Conservation (phyloP, 2,329 filamentous ascomycete species). For the Fusarium coicis region DNA sequence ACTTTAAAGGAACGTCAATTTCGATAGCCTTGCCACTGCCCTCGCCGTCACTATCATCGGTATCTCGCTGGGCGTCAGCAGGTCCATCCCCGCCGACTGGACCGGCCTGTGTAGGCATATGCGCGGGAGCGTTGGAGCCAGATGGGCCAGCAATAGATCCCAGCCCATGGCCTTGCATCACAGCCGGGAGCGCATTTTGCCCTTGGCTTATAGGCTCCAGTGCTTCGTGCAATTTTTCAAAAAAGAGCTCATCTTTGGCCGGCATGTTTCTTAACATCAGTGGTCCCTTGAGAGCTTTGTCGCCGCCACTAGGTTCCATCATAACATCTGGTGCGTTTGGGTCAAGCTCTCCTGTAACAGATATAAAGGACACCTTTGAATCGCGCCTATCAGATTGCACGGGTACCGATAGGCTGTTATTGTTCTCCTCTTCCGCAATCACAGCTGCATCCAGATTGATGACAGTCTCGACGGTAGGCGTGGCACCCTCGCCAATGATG, state of each 20-base stretch:
- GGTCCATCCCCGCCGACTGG: slow-evolving; percentile 39
- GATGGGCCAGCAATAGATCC: slow-evolving; percentile 30
- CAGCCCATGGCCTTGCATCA: slow-evolving; percentile 48
- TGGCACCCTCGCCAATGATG: slow-evolving; percentile 43
- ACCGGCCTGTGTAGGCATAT: slow-evolving; percentile 13
- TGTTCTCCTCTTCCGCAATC: not conserved
- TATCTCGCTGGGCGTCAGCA: slow-evolving; percentile 34
- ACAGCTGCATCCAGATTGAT: slow-evolving; percentile 17
- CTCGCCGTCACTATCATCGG: slow-evolving; percentile 43
- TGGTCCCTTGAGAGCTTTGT: slow-evolving; percentile 61
- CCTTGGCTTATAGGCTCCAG: slow-evolving; percentile 61
- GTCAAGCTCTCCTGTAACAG: slow-evolving; percentile 18
- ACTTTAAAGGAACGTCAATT: slow-evolving; percentile 58
- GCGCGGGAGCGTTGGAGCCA: slow-evolving; percentile 13
- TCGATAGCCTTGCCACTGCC: slow-evolving; percentile 46
- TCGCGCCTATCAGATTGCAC: slow-evolving; percentile 16
- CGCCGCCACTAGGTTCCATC: slow-evolving; percentile 54
- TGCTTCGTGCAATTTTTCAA: slow-evolving; percentile 61
- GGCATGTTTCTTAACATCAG: slow-evolving; percentile 66
- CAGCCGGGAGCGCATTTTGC: slow-evolving; percentile 59
- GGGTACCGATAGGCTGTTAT: not conserved
- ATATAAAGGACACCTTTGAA: slow-evolving; percentile 33
- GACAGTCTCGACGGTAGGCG: slow-evolving; percentile 42
- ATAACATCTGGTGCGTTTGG: slow-evolving; percentile 40
- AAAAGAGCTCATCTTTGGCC: slow-evolving; percentile 66